A percentile compares a stretch with the other conserved stretches of the same genome.
phyloP scores from a whole-genome alignment of 2,329 filamentous ascomycete species.

The Claviceps pazoutovae region DNA sequence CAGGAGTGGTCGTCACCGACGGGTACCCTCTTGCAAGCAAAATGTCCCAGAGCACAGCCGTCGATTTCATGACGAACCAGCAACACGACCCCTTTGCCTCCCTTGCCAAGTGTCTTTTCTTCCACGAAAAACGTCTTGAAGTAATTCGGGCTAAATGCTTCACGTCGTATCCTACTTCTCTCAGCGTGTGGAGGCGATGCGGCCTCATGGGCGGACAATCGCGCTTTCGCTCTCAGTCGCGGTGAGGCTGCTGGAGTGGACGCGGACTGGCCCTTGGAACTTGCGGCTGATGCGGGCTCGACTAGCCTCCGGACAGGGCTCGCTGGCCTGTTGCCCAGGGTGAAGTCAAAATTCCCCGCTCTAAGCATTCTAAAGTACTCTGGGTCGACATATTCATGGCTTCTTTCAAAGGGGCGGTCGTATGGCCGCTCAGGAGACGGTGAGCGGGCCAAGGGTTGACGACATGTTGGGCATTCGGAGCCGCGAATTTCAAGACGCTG shows the following conservation, averaged over 20 bases:
- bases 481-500: constrained; percentile 72
- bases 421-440: constrained; percentile 34
- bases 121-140: constrained; percentile 89
- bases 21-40: constrained; percentile 92
- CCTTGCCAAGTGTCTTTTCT: constrained; percentile 70
- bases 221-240: constrained; percentile 17
- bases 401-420: constrained; percentile 25
- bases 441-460: constrained; percentile 47
- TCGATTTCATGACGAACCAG: constrained; percentile 90
- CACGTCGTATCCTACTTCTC: constrained; percentile 62
- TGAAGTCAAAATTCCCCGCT: constrained; percentile 32
- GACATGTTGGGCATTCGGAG: constrained; percentile 81
- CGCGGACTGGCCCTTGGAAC: constrained; percentile 6
- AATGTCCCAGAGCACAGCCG: constrained; percentile 73
- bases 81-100: constrained; percentile 87
- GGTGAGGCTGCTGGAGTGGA: constrained; percentile 9
- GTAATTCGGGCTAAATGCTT: constrained; percentile 84
- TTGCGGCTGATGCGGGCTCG: constrained; percentile 25
- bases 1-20: constrained; percentile 90
- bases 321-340: constrained; percentile 29
- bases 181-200: constrained; percentile 31
- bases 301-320: constrained; percentile 42
- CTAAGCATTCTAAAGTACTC: constrained; percentile 93
- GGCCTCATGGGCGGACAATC: constrained; percentile 41
- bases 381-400: constrained; percentile 64